Percentiles rank a stretch among this genome's conserved stretches.
Conservation (phyloP, 2,329 filamentous ascomycete species). For the Didymella glomerata region DNA sequence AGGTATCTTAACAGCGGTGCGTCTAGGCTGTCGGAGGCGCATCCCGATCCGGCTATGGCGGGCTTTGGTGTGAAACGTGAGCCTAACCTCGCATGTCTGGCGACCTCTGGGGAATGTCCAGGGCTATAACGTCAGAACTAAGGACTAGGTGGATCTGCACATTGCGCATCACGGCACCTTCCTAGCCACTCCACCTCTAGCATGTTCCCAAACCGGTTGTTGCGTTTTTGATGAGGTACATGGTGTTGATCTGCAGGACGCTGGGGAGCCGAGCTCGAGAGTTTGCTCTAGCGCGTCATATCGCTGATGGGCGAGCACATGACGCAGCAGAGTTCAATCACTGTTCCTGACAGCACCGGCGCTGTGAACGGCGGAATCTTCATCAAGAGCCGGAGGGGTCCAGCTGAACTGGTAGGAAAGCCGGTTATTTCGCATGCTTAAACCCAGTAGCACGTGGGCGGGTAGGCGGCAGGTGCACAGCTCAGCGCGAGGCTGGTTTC, state of each 20-base stretch:
- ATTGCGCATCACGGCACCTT: conserved; percentile 36
- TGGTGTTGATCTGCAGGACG: conserved; percentile 30
- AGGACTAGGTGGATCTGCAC: conserved; percentile 40
- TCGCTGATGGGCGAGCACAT: conserved; percentile 17
- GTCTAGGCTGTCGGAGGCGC: conserved; percentile 50
- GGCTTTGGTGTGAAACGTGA: conserved; percentile 49
- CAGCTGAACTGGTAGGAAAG: conserved; percentile 13
- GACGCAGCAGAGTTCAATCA: conserved; percentile 15
- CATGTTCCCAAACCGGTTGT: conserved; percentile 20
- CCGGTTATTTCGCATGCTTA: conserved; percentile 9
- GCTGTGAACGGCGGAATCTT: conserved; percentile 4
- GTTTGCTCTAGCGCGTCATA: conserved; percentile 22
- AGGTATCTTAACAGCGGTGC: conserved; percentile 43
- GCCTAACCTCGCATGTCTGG: conserved; percentile 50
- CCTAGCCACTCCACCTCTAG: conserved; percentile 24
- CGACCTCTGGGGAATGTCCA: conserved; percentile 50
- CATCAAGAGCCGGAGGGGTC: conserved; percentile 6
- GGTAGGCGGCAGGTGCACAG: conserved; percentile 18
- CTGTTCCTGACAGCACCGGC: conserved; percentile 8
- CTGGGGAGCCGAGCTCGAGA: conserved; percentile 19
- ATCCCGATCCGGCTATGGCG: conserved; percentile 43
- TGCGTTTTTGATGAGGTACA: conserved; percentile 17
- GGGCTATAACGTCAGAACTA: conserved; percentile 34
- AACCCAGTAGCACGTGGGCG: conserved; percentile 17
- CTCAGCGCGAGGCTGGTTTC: conserved; percentile 19